phyloP scores from a whole-genome alignment of 345 rosid species.

The Toxicodendron radicans region DNA sequence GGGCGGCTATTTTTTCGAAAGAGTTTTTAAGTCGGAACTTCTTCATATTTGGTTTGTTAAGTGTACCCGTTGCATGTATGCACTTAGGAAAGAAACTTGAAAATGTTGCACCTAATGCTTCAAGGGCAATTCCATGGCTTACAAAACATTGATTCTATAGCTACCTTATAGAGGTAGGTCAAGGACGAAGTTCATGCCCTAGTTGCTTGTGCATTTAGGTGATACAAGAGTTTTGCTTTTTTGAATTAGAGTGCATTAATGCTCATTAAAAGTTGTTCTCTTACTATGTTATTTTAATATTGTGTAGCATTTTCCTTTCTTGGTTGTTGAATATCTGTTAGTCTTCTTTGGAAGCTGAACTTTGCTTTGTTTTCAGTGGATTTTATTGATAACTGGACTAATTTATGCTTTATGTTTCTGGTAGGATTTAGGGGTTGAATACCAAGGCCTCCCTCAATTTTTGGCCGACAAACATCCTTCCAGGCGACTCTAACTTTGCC shows the following conservation, averaged over 20 bases:
- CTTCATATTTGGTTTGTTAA: too few species aligned
- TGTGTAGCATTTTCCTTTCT: neutral
- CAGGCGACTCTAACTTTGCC: too few species aligned
- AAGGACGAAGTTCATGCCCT: neutral
- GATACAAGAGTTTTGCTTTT: neutral
- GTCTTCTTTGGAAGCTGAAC: too few species aligned
- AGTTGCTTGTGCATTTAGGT: neutral
- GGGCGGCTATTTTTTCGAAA: too few species aligned
- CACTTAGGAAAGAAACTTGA: too few species aligned
- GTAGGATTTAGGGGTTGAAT: too few species aligned
- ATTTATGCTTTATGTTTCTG: conserved; percentile 20
- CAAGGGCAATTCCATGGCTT: too few species aligned
- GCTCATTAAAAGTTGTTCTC: neutral
- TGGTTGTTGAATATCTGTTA: neutral
- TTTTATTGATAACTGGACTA: neutral
- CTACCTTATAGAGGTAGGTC: neutral
- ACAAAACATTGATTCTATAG: neutral
- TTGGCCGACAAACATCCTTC: too few species aligned
- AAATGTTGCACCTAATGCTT: too few species aligned
- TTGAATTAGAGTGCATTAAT: neutral
- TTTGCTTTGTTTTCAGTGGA: neutral
- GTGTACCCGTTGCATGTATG: too few species aligned
- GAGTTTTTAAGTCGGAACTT: too few species aligned
- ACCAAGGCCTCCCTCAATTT: too few species aligned
- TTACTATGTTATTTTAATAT: neutral